phyloP scores from a whole-genome alignment of 2,329 filamentous ascomycete species.

The Onygenales sp. region DNA sequence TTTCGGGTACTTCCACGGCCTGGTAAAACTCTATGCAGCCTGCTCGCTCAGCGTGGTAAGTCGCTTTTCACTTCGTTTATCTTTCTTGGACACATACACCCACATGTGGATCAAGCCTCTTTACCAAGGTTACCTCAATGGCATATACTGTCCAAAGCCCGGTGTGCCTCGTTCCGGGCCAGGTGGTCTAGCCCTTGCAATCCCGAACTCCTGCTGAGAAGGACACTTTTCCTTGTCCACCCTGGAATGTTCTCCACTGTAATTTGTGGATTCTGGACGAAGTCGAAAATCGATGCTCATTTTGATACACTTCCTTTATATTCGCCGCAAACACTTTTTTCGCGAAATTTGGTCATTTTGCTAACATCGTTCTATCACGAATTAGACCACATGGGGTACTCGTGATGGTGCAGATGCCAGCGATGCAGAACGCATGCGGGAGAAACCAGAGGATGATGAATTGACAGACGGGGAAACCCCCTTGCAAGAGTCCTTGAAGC shows the following conservation, averaged over 20 bases:
- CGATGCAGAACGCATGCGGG: slow-evolving; percentile 13
- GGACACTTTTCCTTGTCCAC: slow-evolving; percentile 6
- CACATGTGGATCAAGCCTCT: slow-evolving; percentile 1
- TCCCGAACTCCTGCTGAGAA: slow-evolving; percentile 4
- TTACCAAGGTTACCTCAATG: slow-evolving; percentile 13
- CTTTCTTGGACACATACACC: slow-evolving; percentile 6
- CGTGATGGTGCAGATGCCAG: slow-evolving; percentile 76
- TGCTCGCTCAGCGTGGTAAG: slow-evolving; percentile 74
- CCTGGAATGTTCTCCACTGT: background rate
- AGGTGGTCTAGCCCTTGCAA: slow-evolving; percentile 7
- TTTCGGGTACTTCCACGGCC: slow-evolving; percentile 87
- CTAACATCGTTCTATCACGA: slow-evolving; percentile 4
- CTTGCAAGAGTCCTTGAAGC: background rate
- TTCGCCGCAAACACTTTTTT: background rate
- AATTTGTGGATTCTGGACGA: background rate
- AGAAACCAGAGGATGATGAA: slow-evolving; percentile 32
- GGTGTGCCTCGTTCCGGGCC: slow-evolving; percentile 1
- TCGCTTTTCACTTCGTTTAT: slow-evolving; percentile 12
- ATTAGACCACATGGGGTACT: slow-evolving; percentile 82
- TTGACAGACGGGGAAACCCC: background rate
- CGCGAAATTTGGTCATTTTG: background rate
- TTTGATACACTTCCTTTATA: background rate
- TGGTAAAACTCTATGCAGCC: slow-evolving; percentile 84
- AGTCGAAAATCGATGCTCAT: background rate
- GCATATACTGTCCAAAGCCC: slow-evolving; percentile 6